Conservation (phyloP, 805 yeast genomes). For the Starmera dryadoides region DNA sequence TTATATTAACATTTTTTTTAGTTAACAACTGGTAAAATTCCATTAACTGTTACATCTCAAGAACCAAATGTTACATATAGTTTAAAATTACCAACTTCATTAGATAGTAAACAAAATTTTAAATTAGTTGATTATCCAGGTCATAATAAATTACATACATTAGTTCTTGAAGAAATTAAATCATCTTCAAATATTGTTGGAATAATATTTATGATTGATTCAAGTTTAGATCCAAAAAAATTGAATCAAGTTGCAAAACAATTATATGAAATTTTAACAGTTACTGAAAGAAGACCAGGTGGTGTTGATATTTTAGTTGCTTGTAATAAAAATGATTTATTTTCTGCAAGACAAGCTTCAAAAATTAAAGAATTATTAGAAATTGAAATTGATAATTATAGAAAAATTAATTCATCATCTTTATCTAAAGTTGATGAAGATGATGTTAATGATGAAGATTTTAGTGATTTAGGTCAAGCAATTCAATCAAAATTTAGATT, state of each 20-base stretch:
- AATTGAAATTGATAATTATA: conserved; percentile 50
- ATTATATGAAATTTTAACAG: conserved; percentile 49
- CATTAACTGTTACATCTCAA: conserved; percentile 43
- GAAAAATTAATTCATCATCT: conserved; percentile 39
- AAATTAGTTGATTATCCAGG: conserved; percentile 83
- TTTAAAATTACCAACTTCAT: conserved; percentile 32
- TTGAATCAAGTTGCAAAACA: conserved; percentile 50
- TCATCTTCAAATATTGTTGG: conserved; percentile 48
- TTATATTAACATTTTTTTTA: not conserved
- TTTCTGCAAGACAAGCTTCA: conserved; percentile 67
- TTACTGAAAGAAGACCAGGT: conserved; percentile 56
- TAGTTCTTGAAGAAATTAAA: conserved; percentile 42
- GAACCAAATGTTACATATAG: conserved; percentile 33
- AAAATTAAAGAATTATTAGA: conserved; percentile 58
- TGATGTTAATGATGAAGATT: conserved; percentile 28
- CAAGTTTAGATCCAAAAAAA: conserved; percentile 45
- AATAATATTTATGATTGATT: conserved; percentile 70
- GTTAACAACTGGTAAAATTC: conserved; percentile 21
- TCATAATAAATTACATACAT: conserved; percentile 62
- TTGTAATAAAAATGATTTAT: conserved; percentile 80
- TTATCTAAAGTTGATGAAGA: conserved; percentile 22
- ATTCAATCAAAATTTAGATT: conserved; percentile 47
- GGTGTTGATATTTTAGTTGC: conserved; percentile 75
- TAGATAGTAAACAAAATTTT: conserved; percentile 28
- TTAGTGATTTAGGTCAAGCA: conserved; percentile 36